phyloP scores from a whole-genome alignment of 108 stramenopile genomes.

The Skeletonema costatum region DNA sequence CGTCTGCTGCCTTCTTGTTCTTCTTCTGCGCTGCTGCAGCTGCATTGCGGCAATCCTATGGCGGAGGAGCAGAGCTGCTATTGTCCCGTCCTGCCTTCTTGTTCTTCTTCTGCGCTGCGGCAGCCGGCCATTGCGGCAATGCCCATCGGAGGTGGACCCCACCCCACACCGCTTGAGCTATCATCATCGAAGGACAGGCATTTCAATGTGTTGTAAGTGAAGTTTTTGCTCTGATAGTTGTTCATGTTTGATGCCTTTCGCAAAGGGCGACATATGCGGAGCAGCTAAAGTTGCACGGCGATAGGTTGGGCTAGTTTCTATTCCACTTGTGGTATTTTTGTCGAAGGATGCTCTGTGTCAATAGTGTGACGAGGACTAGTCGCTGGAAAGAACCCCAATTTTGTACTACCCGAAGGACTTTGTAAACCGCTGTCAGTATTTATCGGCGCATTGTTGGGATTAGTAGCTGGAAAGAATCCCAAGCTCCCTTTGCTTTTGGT shows the following conservation, averaged over 20 bases:
- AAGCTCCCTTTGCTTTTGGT: background rate
- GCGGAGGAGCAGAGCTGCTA: background rate
- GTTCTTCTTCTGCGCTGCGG: background rate
- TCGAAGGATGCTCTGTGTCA: background rate
- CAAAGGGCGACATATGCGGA: constrained; percentile 2
- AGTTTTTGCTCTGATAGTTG: background rate
- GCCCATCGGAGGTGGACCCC: background rate
- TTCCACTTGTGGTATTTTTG: background rate
- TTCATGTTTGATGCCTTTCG: constrained; percentile 2
- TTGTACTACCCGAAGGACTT: background rate
- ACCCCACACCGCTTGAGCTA: background rate
- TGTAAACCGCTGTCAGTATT: background rate
- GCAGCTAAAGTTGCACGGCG: background rate
- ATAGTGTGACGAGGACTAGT: background rate
- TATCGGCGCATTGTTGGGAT: background rate
- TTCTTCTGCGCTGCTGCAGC: constrained; percentile 5
- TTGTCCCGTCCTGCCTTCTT: background rate
- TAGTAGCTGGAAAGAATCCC: constrained; percentile 9
- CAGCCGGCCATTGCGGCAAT: constrained; percentile 13
- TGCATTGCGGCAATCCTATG: constrained; percentile 16
- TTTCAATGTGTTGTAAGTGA: background rate
- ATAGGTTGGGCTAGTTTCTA: background rate
- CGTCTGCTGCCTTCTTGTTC: background rate
- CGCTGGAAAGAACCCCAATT: background rate
- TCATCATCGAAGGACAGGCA: background rate